A percentile compares a stretch with the other conserved stretches of the same genome.
Evolutionary conservation across 1,284 basidiomycete genomes (phyloP).

Genomic region (Microbotryomycetes sp.): DNA sequence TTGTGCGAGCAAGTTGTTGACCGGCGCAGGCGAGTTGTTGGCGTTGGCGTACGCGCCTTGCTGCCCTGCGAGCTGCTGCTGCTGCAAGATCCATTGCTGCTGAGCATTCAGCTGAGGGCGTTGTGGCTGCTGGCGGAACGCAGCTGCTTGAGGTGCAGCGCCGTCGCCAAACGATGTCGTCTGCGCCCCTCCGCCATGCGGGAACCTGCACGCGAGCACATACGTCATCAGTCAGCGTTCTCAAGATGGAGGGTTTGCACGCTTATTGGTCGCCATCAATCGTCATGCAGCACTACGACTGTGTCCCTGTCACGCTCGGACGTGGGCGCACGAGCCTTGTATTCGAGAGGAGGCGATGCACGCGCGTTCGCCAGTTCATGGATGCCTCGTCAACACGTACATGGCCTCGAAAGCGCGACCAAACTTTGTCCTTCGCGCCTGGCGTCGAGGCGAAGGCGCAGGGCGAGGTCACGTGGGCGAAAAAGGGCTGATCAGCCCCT

Average conservation of each 20-base stretch:
- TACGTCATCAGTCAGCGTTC: neutral
- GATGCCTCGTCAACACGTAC: neutral
- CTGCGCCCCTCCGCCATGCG: too few relatives aligned
- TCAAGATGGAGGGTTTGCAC: too few relatives aligned
- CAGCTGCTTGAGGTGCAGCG: neutral
- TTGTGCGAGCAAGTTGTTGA: too few relatives aligned
- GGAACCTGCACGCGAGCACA: neutral
- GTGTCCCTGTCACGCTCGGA: neutral
- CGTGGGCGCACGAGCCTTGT: neutral
- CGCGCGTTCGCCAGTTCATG: neutral
- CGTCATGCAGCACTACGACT: neutral
- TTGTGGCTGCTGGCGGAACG: too few relatives aligned
- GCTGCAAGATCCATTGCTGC: neutral
- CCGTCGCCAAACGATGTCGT: too few relatives aligned
- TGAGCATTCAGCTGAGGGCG: neutral
- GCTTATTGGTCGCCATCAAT: neutral
- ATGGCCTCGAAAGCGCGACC: neutral
- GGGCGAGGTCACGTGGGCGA: too few relatives aligned
- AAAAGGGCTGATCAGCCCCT: too few relatives aligned
- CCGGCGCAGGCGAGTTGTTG: too few relatives aligned
- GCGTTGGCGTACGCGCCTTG: too few relatives aligned
- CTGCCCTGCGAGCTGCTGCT: neutral
- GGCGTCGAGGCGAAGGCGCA: neutral
- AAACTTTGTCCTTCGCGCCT: neutral
- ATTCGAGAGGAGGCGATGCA: neutral